phyloP scores from a whole-genome alignment of 768 basidiomycete species.

The Jaapia argillacea region DNA sequence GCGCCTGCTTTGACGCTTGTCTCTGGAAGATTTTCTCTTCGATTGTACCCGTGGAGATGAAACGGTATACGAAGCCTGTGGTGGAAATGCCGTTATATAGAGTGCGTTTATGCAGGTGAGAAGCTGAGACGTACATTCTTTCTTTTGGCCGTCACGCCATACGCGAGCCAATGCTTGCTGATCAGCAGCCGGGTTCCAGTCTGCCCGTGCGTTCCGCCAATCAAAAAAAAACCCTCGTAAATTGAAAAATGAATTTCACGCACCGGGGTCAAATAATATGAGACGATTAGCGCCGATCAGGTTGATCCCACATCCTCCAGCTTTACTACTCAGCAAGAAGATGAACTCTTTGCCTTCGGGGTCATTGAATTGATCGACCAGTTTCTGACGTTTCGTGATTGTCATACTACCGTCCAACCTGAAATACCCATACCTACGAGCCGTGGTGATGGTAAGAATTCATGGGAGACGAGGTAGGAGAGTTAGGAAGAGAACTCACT shows the following conservation, averaged over 20 bases:
- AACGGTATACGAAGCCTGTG: slow-evolving; percentile 93
- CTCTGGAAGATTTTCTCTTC: slow-evolving; percentile 99
- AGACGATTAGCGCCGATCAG: slow-evolving; percentile 92
- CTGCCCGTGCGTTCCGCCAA: slow-evolving; percentile 27
- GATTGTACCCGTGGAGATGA: slow-evolving; percentile 94
- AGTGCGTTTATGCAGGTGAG: not conserved
- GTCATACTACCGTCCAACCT: slow-evolving; percentile 93
- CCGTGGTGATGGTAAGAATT: too few relatives aligned
- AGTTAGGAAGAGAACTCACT: slow-evolving; percentile 33
- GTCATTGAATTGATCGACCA: slow-evolving; percentile 94
- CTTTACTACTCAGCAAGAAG: slow-evolving; percentile 90
- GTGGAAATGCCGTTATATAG: too few relatives aligned
- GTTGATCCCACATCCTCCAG: slow-evolving; percentile 95
- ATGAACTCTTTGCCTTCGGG: slow-evolving; percentile 90
- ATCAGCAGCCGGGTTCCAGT: slow-evolving; percentile 98
- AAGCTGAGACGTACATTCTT: slow-evolving; percentile 90
- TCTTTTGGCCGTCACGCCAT: slow-evolving; percentile 99
- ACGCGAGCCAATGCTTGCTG: slow-evolving; percentile 97
- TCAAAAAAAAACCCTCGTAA: slow-evolving; percentile 3
- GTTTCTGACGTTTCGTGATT: slow-evolving; percentile 86
- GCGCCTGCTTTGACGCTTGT: slow-evolving; percentile 91
- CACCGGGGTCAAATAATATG: slow-evolving; percentile 93
- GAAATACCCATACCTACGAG: slow-evolving; percentile 73
- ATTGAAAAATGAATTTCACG: slow-evolving; percentile 7
- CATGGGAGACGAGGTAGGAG: slow-evolving; percentile 1